Evolutionary conservation across 1,284 basidiomycete species (phyloP).

Genomic region (Takashimella tepidaria): DNA sequence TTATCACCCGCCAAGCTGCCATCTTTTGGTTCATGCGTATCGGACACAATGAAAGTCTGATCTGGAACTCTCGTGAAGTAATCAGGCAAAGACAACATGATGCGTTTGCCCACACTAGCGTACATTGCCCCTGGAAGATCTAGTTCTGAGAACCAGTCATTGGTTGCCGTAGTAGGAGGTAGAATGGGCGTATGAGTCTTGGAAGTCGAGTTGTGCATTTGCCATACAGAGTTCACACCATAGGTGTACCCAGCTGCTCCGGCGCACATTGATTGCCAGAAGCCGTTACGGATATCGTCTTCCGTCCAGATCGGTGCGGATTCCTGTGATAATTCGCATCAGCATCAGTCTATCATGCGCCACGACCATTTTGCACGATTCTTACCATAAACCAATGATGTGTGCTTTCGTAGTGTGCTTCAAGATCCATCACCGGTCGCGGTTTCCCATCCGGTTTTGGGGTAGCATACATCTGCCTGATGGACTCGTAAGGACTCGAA

Average conservation of each 20-base stretch:
- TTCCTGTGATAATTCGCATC: too few species aligned
- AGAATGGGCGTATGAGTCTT: constrained; percentile 17
- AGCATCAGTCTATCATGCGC: too few species aligned
- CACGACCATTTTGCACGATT: too few species aligned
- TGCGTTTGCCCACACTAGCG: constrained; percentile 2
- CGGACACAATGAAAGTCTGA: constrained; percentile 12
- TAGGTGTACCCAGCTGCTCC: too few species aligned
- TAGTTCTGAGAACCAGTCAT: constrained; percentile 14
- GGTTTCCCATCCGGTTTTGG: neutral
- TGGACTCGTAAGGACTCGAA: constrained; percentile 2
- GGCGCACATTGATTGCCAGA: too few species aligned
- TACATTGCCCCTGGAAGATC: constrained; percentile 17
- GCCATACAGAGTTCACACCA: too few species aligned
- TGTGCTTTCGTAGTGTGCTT: too few species aligned
- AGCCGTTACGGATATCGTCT: too few species aligned
- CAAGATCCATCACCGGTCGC: constrained; percentile 7
- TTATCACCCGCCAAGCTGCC: constrained; percentile 6
- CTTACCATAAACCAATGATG: too few species aligned
- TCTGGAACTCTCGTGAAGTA: constrained; percentile 13
- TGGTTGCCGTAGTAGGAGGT: constrained; percentile 7
- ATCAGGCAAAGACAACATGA: constrained; percentile 12
- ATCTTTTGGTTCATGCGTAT: constrained; percentile 12
- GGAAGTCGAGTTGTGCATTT: too few species aligned
- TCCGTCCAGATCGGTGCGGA: too few species aligned
- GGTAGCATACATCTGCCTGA: constrained; percentile 2